phyloP scores from a whole-genome alignment of 2,329 filamentous ascomycete species.

The Dendryphion nanum region DNA sequence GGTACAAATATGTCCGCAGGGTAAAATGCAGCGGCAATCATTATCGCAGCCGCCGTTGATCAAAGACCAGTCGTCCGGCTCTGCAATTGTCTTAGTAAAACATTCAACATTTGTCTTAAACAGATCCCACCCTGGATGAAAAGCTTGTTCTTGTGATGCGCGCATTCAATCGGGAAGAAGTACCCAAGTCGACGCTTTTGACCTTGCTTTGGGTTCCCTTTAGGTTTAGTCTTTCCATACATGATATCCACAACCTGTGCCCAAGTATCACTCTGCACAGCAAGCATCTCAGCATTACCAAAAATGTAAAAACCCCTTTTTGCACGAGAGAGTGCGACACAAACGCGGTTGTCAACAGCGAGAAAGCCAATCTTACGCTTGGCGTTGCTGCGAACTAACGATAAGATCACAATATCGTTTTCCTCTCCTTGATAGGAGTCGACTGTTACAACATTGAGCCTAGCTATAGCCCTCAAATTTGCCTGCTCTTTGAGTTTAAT shows the following conservation, averaged over 20 bases:
- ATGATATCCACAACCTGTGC: constrained; percentile 51
- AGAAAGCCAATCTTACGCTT: constrained; percentile 69
- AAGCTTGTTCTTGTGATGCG: constrained; percentile 54
- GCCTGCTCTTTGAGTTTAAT: constrained; percentile 45
- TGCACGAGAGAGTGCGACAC: constrained; percentile 67
- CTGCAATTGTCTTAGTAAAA: constrained; percentile 1
- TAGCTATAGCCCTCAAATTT: constrained; percentile 34
- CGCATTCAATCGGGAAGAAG: constrained; percentile 63
- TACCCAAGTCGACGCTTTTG: constrained; percentile 43
- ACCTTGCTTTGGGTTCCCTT: constrained; percentile 15
- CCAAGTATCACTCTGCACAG: constrained; percentile 51
- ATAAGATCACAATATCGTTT: constrained; percentile 79
- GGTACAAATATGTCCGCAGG: constrained; percentile 34
- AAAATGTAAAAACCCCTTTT: constrained; percentile 81
- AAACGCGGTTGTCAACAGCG: constrained; percentile 61
- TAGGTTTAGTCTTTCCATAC: constrained; percentile 26
- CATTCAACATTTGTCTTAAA: neutral
- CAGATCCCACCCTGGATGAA: constrained; percentile 43
- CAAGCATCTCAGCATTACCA: constrained; percentile 64
- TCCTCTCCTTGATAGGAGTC: constrained; percentile 92
- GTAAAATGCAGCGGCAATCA: constrained; percentile 24
- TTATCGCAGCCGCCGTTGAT: constrained; percentile 32
- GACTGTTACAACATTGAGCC: constrained; percentile 70
- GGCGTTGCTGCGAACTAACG: constrained; percentile 70
- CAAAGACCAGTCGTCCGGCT: constrained; percentile 24